phyloP scores from a whole-genome alignment of 179 eudicot species.

The Pouteria campechiana region DNA sequence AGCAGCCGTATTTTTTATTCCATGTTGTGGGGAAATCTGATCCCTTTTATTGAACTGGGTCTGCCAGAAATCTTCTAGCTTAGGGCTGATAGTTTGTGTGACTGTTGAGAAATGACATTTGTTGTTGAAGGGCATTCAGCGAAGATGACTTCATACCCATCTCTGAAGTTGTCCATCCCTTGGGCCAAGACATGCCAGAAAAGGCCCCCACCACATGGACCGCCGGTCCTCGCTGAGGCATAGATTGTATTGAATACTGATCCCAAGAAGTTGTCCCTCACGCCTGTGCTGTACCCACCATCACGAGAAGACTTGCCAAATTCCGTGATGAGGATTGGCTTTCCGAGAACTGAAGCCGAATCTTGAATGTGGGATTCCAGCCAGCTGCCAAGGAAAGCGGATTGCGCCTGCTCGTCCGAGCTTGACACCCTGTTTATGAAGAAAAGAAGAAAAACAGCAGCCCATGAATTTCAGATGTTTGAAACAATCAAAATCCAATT shows the following conservation, averaged over 20 bases:
- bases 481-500: too few species aligned
- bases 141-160: slow-evolving; percentile 24
- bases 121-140: slow-evolving; percentile 16
- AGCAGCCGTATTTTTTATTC: too few species aligned
- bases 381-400: slow-evolving; percentile 20
- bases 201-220: slow-evolving; percentile 16
- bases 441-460: too few species aligned
- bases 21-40: too few species aligned
- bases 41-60: too few species aligned
- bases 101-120: slow-evolving; percentile 15
- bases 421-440: slow-evolving; percentile 12
- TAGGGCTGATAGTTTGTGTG: slow-evolving; percentile 5
- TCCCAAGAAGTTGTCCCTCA: slow-evolving; percentile 12
- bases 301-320: slow-evolving; percentile 20
- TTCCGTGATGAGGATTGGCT: slow-evolving; percentile 20
- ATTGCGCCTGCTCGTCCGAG: slow-evolving; percentile 4
- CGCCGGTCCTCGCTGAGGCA: slow-evolving; percentile 15
- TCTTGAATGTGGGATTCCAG: slow-evolving; percentile 15
- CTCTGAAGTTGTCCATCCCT: slow-evolving; percentile 19
- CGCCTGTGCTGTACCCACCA: slow-evolving; percentile 4
- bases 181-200: slow-evolving; percentile 25
- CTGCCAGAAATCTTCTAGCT: too few species aligned
- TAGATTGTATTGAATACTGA: slow-evolving; percentile 11
- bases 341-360: slow-evolving; percentile 8
- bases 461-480: too few species aligned